Evolutionary conservation across 2,329 filamentous ascomycete species (phyloP), one percentile per base, ranked within the genome.

Genomic region (Daldinia eschscholtzii): DNA sequence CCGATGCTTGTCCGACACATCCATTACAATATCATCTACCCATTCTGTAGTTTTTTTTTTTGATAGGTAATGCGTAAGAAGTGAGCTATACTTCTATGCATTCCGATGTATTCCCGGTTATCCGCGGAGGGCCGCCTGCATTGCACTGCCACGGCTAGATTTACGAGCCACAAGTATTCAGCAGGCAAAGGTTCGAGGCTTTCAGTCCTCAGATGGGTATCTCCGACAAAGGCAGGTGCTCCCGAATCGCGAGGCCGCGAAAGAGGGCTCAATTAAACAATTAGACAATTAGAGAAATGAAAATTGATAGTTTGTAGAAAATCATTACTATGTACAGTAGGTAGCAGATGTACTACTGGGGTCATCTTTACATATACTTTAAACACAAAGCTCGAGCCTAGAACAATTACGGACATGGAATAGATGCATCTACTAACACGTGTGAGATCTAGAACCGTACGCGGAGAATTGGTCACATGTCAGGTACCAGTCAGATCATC

Each of bases 401-500:
- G 61, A 64, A 61, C 61, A 50, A 62, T 64, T 59, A 63, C 58
- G 63, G 33, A 55, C 48, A 63, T 61, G 28, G 58, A 18, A 62
- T 50, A 68, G 57, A 57, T 62, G 26, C 59, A 59, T 26, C 58
- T 41, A 46, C 52, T 23, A 56, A 59, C 68, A 64, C 65, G 63
- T 64, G 63, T 57, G 60, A 67, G 61, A 71, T 68, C 65, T 68
- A 66, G 58, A 52, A 37, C 33, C 6, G 26, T 23, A 39, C 57
- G 57, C 41, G 46, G 57, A 61, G 57, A 64, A 60, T 23, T 37
- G 64, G 64, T 72, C 67, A 70, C 67, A 65, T 72, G 70, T 65
- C 67, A 72, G 67, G 67, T 70, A 72, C 70, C 62, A 53, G 61
- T 72, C 70, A 68, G 67, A 58, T 72, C 70, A 72, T 61, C 64